Base-by-base conservation (phyloP, 148 eudicot species). In the Beta vulgaris region DNA sequence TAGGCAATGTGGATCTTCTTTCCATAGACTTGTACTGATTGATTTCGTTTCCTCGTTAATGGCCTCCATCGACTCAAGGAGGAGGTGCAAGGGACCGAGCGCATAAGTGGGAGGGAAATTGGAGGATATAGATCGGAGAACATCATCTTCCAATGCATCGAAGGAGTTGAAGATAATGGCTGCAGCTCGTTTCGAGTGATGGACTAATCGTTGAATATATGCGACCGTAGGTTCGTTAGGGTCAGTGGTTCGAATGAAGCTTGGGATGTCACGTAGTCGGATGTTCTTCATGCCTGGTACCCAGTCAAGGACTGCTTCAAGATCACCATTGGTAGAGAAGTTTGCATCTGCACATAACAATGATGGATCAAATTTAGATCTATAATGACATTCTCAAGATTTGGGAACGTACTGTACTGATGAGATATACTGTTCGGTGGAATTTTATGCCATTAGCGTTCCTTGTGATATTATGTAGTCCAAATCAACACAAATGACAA, bases 311-410 rank as follows among this genome's bases (percentile, higher is more conserved):
- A 21, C 39, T 11, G 40, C 48, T 14, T 88, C 83, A 35, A 88
- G 51, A 54, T 84, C 82, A 7, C 89, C 89, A 10, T 86, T 86
- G 4, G 84, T 86, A 1, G 76, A 26, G 67, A 74, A 81, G 68
- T 82, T 81, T 44, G 51, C 69, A 76, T 86, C 91, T 86, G 84
- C 68, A 40, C n/a, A n/a, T n/a, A n/a, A n/a, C n/a, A n/a, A n/a
- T n/a, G n/a, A n/a, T n/a, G n/a, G n/a, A n/a, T n/a, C n/a, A n/a
- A n/a, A n/a, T n/a, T n/a, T n/a, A n/a, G n/a, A n/a, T n/a, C n/a
- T n/a, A n/a, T n/a, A n/a, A n/a, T n/a, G n/a, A n/a, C n/a, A n/a
- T n/a, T n/a, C n/a, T n/a, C n/a, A n/a, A n/a, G n/a, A n/a, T n/a
- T n/a, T n/a, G n/a, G n/a, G n/a, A n/a, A n/a, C n/a, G n/a, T n/a